Evolutionary conservation across 2,329 filamentous ascomycete species (phyloP), one percentile per base, ranked within the genome.

Genomic region (Alternaria arborescens): DNA sequence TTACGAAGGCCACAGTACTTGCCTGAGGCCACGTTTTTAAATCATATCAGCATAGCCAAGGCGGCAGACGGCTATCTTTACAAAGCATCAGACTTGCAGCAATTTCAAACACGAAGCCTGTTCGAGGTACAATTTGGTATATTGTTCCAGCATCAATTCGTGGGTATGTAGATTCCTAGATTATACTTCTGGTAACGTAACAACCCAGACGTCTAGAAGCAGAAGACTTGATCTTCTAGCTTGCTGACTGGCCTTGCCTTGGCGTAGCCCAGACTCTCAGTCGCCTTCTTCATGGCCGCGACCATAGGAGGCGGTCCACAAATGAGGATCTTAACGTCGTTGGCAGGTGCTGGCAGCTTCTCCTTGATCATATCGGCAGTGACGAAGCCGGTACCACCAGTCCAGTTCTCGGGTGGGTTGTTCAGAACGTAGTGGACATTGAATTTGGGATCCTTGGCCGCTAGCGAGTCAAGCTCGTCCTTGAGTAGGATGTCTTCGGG

Each of bases 291-390:
- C 85, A 98, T 90, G 52, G 93, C 94, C 74, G 91, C 91, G 67
- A 98, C 87, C 95, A 99, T 99, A 52, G 95, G 95, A 58, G 95
- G 95, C 60, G 95, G 95, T 56, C 95, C 95, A 78, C 95, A 99
- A 69, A 98, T 86, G 62, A 98, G 86, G 71, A 99, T 87, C 88
- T 98, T 98, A 82, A 97, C 89, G 75, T 98, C 94, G 60, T 86
- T 83, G 57, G 92, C 91, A 20, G 95, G 88, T 77, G 91, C 89
- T 59, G 95, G 93, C 55, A 98, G 87, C 79, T 85, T 89, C 85
- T 91, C 87, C 81, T 92, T 92, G 77, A 99, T 94, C 91, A 98
- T 97, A 67, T 98, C 94, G 42, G 89, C 86, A 28, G 94, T 98
- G 63, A 98, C 94, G 77, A 97, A 99, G 70, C 95, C 95, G 64